Percentiles rank a stretch among this genome's conserved stretches.
Evolutionary conservation across 306 rosid species (phyloP).

Genomic region (Cucumis sativus): DNA sequence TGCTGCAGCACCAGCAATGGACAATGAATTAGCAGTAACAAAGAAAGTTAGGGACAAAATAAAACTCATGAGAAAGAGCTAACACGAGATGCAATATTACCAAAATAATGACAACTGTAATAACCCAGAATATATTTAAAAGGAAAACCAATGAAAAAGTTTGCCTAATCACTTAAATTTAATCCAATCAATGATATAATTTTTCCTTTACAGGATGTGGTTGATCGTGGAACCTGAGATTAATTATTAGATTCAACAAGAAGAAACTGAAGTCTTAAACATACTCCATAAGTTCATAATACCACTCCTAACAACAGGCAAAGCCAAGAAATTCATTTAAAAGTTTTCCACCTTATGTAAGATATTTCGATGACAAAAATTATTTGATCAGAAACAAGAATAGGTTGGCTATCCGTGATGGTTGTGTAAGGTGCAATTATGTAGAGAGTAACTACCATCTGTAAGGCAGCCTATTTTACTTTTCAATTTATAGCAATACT

Average conservation of each 20-base stretch:
- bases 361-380: background rate
- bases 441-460: background rate
- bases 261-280: background rate
- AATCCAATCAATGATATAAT: background rate
- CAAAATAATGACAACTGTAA: background rate
- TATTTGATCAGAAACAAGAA: background rate
- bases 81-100: background rate
- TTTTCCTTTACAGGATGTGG: background rate
- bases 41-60: background rate
- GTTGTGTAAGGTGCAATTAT: background rate
- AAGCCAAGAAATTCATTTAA: background rate
- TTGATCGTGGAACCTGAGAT: background rate
- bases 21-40: slow-evolving; percentile 1
- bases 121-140: background rate
- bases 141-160: background rate
- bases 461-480: background rate
- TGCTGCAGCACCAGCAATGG: slow-evolving; percentile 41
- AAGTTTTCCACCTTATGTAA: background rate
- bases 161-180: background rate
- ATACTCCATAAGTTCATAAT: background rate
- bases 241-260: background rate
- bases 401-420: background rate
- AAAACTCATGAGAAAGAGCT: background rate
- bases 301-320: background rate
- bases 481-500: background rate